A percentile compares a stretch with the other conserved stretches of the same genome.
Conservation (phyloP, 345 rosid species). For the Conringia planisiliqua region DNA sequence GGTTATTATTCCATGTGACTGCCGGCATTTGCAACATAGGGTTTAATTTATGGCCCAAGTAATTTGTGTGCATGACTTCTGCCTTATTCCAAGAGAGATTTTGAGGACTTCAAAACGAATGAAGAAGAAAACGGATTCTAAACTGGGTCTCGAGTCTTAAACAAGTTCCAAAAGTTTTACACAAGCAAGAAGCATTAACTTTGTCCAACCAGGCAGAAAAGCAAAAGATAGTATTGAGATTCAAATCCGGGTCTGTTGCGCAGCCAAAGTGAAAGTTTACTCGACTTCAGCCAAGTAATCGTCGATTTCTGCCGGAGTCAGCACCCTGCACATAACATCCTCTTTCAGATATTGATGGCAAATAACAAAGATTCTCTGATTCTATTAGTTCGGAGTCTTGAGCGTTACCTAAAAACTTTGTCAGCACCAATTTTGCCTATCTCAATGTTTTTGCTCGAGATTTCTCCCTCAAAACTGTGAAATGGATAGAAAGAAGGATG, state of each 20-base stretch:
- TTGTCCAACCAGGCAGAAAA: not conserved
- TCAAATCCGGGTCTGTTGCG: not conserved
- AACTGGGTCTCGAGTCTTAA: not conserved
- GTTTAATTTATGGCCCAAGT: not conserved
- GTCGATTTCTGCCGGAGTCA: slow-evolving; percentile 75
- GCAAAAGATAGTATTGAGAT: not conserved
- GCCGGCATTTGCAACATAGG: not conserved
- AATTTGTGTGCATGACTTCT: not conserved
- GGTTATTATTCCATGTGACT: not conserved
- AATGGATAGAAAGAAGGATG: not conserved
- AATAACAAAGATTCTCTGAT: not conserved
- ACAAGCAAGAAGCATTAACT: slow-evolving; percentile 3
- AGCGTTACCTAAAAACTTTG: slow-evolving; percentile 69
- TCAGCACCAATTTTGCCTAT: slow-evolving; percentile 77
- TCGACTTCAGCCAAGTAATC: slow-evolving; percentile 53
- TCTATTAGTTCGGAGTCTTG: not conserved
- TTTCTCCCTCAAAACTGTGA: slow-evolving; percentile 88
- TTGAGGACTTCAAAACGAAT: not conserved
- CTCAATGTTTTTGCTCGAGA: slow-evolving; percentile 81
- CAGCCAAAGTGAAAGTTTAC: slow-evolving; percentile 28
- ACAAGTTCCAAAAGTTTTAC: slow-evolving; percentile 14
- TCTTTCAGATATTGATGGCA: not conserved
- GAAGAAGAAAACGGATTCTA: not conserved
- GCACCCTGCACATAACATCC: slow-evolving; percentile 49
- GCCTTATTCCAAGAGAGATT: not conserved